Conservation (phyloP, 345 rosid species). For the Salix udensis region DNA sequence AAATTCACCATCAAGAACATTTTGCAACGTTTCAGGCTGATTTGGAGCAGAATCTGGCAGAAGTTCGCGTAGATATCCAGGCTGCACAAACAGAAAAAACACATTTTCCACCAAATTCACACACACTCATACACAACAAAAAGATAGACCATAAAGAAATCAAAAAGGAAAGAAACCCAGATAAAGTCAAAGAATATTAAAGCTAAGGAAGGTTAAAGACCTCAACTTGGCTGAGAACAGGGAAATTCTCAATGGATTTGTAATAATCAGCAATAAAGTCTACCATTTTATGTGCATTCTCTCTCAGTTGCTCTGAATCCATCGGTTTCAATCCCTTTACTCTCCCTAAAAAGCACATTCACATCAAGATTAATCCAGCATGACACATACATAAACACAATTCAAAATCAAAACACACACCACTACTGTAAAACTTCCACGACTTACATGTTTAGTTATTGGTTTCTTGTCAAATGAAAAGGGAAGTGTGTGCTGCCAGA, state of each 20-base stretch:
- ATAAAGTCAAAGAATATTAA: neutral
- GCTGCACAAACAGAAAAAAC: conserved; percentile 41
- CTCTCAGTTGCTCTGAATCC: conserved; percentile 34
- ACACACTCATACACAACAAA: neutral
- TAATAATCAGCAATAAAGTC: conserved; percentile 94
- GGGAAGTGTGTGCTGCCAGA: neutral
- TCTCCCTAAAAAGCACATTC: conserved; percentile 15
- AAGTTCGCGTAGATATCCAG: conserved; percentile 70
- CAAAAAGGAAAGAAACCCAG: neutral
- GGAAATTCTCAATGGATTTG: conserved; percentile 63
- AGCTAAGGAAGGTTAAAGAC: neutral
- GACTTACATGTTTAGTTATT: neutral
- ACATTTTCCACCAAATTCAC: neutral
- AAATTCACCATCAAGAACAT: conserved; percentile 72
- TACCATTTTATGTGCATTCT: conserved; percentile 75
- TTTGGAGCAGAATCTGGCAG: conserved; percentile 78
- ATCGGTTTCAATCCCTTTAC: conserved; percentile 19
- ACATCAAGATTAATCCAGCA: neutral
- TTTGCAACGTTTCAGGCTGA: conserved; percentile 65
- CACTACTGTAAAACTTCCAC: neutral
- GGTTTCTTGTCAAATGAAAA: neutral
- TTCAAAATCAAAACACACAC: no score
- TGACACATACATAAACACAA: neutral
- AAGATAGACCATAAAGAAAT: neutral
- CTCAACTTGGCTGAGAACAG: conserved; percentile 86